These are phyloP conservation scores for Chenopodium album DNA, from an alignment of 148 eudicot species.

Conservation along the genomic window DNA sequence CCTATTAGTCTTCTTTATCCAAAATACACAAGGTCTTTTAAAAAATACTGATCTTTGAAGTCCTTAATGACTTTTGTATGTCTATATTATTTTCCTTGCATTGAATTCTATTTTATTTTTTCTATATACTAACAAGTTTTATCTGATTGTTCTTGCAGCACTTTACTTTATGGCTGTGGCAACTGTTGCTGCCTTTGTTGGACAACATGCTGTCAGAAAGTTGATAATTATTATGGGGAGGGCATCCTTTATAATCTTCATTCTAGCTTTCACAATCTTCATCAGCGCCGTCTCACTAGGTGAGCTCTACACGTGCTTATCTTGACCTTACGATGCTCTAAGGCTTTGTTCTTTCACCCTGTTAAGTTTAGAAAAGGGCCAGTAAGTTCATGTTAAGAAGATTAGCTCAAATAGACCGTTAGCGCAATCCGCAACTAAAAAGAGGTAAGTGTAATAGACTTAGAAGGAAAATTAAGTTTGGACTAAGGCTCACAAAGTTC, in stretches of 20 bases:
- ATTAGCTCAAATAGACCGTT: background rate
- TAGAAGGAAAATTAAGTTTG: background rate
- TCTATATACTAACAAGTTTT: background rate
- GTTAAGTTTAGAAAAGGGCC: background rate
- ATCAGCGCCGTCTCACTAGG: conserved; percentile 85
- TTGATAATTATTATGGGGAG: conserved; percentile 66
- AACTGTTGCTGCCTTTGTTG: conserved; percentile 71
- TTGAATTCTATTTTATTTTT: too few species aligned
- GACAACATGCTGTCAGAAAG: conserved; percentile 79
- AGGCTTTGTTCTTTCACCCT: background rate
- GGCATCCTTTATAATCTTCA: conserved; percentile 85
- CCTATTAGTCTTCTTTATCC: background rate
- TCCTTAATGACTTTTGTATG: too few species aligned
- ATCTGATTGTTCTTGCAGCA: conserved; percentile 12
- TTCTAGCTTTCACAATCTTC: conserved; percentile 72
- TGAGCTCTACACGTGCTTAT: conserved; percentile 26
- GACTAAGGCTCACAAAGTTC: background rate
- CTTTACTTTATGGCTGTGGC: conserved; percentile 51
- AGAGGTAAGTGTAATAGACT: background rate
- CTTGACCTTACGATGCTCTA: background rate
- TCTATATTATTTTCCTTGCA: background rate
- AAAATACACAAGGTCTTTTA: background rate
- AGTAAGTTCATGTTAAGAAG: background rate
- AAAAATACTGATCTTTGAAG: background rate
- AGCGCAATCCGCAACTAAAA: background rate